Evolutionary conservation across 306 rosid species (phyloP), one percentile per base, ranked within the genome.

Genomic region (Castanospermum australe): DNA sequence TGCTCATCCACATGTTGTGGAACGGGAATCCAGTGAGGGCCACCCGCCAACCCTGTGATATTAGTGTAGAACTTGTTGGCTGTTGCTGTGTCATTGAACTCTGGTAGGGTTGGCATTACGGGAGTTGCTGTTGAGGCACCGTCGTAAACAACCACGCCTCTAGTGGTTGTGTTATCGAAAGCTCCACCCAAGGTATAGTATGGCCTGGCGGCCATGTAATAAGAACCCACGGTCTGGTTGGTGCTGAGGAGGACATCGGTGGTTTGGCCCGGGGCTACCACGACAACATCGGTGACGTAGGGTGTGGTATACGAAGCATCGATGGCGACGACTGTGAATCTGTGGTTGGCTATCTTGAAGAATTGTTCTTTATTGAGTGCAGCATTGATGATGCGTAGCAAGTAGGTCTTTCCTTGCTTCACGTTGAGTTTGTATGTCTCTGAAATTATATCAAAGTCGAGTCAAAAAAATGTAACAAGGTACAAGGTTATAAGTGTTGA

Each of bases 331-430:
- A 93, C 90, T 0, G 87, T 91, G 62, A 93, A 80, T 0, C 25
- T 91, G 81, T 93, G 97, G 55, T 86, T 87, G 24, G 98, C 90
- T 11, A 91, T 54, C 79, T 81, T 73, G 82, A 88, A 93, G 79
- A 93, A 91, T 30, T 87, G 87, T 52, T 93, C 90, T 8, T 73
- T 12, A 30, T 90, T 89, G 85, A 93, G 94, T 64, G 84, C 84
- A 80, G 88, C 86, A 42, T 93, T 91, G 87, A 84, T 12, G 0
- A 93, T 55, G 2, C 96, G 89, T 12, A 93, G 54, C 75, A 93
- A 17, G 67, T 86, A 91, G 0, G 88, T 89, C 73, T 84, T 81
- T 14, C 94, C 93, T 60, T 12, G 63, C 61, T 78, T 84, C 45
- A 93, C 94, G 4, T 55, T 48, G 0, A 93, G 4, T 12, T 42